Evolutionary conservation across 176 grass and related monocot species (phyloP).

Genomic region (Poa pratensis): DNA sequence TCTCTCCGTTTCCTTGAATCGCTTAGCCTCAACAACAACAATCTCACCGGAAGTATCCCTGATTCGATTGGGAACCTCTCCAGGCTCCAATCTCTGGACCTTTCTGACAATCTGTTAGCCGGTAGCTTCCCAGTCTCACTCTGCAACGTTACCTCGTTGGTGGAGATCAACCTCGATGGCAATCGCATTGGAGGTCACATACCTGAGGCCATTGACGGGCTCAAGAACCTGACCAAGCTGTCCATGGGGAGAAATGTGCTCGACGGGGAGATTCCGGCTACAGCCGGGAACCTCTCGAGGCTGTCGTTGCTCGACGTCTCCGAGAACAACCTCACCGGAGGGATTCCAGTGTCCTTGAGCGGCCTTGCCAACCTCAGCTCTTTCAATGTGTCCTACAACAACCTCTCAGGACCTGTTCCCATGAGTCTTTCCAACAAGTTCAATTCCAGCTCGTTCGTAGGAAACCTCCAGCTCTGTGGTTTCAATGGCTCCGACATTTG

Average conservation of each 20-base stretch:
- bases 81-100: constrained; percentile 66
- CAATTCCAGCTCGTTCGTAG: constrained; percentile 83
- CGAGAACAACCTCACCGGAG: constrained; percentile 82
- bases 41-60: constrained; percentile 79
- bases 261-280: constrained; percentile 64
- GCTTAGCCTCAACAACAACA: constrained; percentile 67
- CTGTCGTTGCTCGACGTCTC: constrained; percentile 78
- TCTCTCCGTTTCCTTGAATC: constrained; percentile 57
- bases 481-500: constrained; percentile 72
- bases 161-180: constrained; percentile 57
- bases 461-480: constrained; percentile 88
- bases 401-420: constrained; percentile 71
- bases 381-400: constrained; percentile 85
- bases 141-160: constrained; percentile 56
- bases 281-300: constrained; percentile 62
- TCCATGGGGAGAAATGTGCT: constrained; percentile 64
- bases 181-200: constrained; percentile 62
- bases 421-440: constrained; percentile 77
- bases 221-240: constrained; percentile 65
- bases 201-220: constrained; percentile 57
- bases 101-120: constrained; percentile 63
- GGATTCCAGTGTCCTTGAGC: constrained; percentile 66
- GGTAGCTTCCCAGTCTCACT: constrained; percentile 58
- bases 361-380: constrained; percentile 58
- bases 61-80: constrained; percentile 60